phyloP scores from a whole-genome alignment of 352 stramenopile species.

The Pythium sp. region DNA sequence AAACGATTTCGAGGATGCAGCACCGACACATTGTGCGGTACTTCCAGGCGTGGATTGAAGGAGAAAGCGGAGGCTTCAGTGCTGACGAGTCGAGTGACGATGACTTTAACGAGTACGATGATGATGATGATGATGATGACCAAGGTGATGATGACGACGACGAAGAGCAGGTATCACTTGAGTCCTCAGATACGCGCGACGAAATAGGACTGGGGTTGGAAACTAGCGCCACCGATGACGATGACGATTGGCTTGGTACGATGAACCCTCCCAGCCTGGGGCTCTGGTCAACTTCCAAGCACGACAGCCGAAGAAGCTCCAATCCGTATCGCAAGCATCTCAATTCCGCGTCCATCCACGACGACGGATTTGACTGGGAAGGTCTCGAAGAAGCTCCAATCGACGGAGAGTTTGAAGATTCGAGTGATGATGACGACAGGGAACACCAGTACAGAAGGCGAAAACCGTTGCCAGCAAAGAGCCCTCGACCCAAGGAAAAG shows the following conservation, averaged over 20 bases:
- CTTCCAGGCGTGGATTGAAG: slow-evolving; percentile 89
- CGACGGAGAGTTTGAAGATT: slow-evolving; percentile 29
- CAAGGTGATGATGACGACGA: slow-evolving; percentile 31
- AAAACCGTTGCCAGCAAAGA: slow-evolving; percentile 10
- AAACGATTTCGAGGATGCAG: slow-evolving; percentile 95
- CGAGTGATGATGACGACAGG: slow-evolving; percentile 29
- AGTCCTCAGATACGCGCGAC: slow-evolving; percentile 38
- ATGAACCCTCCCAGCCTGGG: slow-evolving; percentile 63
- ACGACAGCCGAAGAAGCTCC: slow-evolving; percentile 43
- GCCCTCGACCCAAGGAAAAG: slow-evolving; percentile 20
- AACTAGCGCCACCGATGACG: slow-evolving; percentile 43
- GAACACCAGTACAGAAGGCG: slow-evolving; percentile 1
- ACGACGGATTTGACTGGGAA: slow-evolving; percentile 77
- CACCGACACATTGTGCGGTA: slow-evolving; percentile 97
- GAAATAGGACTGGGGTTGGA: slow-evolving; percentile 25
- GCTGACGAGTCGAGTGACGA: slow-evolving; percentile 41
- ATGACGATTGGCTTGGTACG: slow-evolving; percentile 79
- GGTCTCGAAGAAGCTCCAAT: slow-evolving; percentile 50
- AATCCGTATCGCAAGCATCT: slow-evolving; percentile 23
- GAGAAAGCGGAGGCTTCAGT: slow-evolving; percentile 50
- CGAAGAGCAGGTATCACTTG: slow-evolving; percentile 28
- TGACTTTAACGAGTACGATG: slow-evolving; percentile 25
- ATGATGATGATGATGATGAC: slow-evolving; percentile 32
- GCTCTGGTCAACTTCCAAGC: slow-evolving; percentile 66
- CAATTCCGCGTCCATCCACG: slow-evolving; percentile 21